Evolutionary conservation across 1,284 basidiomycete genomes (phyloP).

Genomic region (Ceratobasidium sp.): DNA sequence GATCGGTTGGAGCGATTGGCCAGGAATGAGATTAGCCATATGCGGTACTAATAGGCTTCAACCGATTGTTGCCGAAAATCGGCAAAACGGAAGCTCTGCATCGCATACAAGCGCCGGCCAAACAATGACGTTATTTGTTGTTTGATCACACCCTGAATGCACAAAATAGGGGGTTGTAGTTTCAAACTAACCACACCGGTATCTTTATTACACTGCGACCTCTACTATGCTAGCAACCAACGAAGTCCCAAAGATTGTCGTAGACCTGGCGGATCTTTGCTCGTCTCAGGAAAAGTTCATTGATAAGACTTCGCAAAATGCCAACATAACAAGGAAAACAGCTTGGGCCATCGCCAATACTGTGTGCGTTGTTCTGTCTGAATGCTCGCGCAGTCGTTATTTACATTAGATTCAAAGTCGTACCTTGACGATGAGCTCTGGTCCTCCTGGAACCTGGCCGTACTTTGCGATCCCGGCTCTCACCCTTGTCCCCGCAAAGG

Average conservation of each 20-base stretch:
- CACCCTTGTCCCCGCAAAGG: constrained; percentile 23
- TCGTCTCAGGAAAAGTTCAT: constrained; percentile 22
- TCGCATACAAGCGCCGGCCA: background rate
- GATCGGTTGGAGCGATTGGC: too few species aligned
- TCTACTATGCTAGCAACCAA: background rate
- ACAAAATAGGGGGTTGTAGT: background rate
- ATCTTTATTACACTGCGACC: background rate
- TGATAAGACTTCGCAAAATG: constrained; percentile 26
- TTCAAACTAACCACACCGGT: background rate
- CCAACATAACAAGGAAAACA: constrained; percentile 14
- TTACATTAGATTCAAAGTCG: background rate
- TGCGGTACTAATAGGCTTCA: too few species aligned
- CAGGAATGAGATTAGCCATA: too few species aligned
- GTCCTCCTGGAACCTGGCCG: constrained; percentile 22
- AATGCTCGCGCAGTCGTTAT: background rate
- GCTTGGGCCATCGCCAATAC: constrained; percentile 35
- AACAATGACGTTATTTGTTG: constrained; percentile 3
- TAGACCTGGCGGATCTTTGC: constrained; percentile 29
- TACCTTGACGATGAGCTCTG: constrained; percentile 7
- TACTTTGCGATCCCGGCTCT: constrained; percentile 27
- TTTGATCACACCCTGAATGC: background rate
- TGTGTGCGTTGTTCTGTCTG: constrained; percentile 9
- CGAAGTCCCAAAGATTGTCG: constrained; percentile 24
- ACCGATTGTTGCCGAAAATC: too few species aligned
- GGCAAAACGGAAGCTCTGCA: too few species aligned